Base-by-base conservation (phyloP, 345 rosid genomes). In the Nasturtium officinale region DNA sequence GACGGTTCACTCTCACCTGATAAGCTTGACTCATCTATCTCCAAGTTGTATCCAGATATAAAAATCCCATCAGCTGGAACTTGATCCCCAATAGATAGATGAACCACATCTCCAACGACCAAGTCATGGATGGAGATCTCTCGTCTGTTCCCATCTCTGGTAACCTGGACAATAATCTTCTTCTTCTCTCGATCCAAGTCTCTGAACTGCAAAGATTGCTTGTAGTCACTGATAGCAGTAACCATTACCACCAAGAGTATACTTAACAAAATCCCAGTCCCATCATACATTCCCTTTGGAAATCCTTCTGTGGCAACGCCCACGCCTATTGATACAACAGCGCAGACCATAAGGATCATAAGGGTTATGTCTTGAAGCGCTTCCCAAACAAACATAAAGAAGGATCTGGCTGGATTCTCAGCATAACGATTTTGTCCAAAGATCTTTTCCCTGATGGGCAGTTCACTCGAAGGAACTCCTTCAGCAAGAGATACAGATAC, bases 221-320 rank as follows among this genome's bases (percentile, higher is more conserved):
- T 85, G 76, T 87, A 93, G 82, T 93, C 98, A 79, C 97, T 93
- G n/a, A 84, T 82, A 9, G 96, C 92, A 56, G 97, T 90, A 46
- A 90, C 98, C 53, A 80, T 78, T 73, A 89, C 92, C 32, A 93
- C 94, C 78, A 93, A 84, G 61, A 90, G 61, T 82, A 93, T 79
- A 85, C 94, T 85, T 35, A 90, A 80, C 64, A 90, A 55, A 65
- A 93, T 90, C 59, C 98, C 97, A 5, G 83, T 43, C 26, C 86
- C 87, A 64, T 83, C 87, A 46, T 79, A 85, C 83, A 84, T 67
- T 15, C 86, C 86, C 37, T 40, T 56, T 21, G 86, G 84, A 69
- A 79, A 74, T 7, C 91, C 89, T 74, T 87, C 83, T 4, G 82
- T 80, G 30, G 89, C 87, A 78, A 93, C 72, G 55, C 96, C 97